phyloP scores from a whole-genome alignment of 192 early-diverging fungal species.

The Thamnidium elegans region DNA sequence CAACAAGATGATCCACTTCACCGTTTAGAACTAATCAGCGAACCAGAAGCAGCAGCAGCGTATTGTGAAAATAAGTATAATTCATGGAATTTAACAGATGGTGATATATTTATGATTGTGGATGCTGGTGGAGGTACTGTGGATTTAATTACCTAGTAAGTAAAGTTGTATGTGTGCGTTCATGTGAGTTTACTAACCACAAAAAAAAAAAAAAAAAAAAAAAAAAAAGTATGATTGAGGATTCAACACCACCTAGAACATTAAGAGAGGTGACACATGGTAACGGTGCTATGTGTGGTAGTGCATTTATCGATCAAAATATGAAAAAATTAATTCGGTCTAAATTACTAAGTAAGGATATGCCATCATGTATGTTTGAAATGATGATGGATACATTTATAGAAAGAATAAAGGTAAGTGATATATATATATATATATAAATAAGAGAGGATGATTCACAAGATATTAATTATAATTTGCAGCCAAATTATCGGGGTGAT shows the following conservation, averaged over 20 bases:
- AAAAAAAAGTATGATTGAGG: slow-evolving; percentile 15
- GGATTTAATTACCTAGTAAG: slow-evolving; percentile 49
- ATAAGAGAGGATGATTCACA: neutral
- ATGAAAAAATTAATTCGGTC: slow-evolving; percentile 39
- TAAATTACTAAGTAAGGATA: slow-evolving; percentile 37
- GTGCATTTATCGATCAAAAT: slow-evolving; percentile 42
- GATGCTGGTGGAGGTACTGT: slow-evolving; percentile 54
- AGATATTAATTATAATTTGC: neutral
- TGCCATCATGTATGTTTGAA: slow-evolving; percentile 43
- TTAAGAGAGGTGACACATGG: slow-evolving; percentile 47
- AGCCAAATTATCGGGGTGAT: slow-evolving; percentile 44
- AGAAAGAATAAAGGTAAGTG: slow-evolving; percentile 37
- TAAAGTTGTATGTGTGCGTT: slow-evolving; percentile 41
- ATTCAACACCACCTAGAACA: slow-evolving; percentile 32
- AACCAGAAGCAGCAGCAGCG: slow-evolving; percentile 44
- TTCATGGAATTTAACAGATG: slow-evolving; percentile 34
- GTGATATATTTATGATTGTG: slow-evolving; percentile 46
- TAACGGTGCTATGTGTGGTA: slow-evolving; percentile 46
- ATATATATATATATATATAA: neutral
- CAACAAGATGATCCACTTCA: slow-evolving; percentile 35
- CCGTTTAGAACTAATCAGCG: slow-evolving; percentile 41
- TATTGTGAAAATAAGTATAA: slow-evolving; percentile 46
- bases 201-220: neutral
- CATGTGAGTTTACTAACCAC: neutral
- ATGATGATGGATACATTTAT: slow-evolving; percentile 43